phyloP scores from a whole-genome alignment of 2,329 filamentous ascomycete species.

The Fusarium sambucinum region DNA sequence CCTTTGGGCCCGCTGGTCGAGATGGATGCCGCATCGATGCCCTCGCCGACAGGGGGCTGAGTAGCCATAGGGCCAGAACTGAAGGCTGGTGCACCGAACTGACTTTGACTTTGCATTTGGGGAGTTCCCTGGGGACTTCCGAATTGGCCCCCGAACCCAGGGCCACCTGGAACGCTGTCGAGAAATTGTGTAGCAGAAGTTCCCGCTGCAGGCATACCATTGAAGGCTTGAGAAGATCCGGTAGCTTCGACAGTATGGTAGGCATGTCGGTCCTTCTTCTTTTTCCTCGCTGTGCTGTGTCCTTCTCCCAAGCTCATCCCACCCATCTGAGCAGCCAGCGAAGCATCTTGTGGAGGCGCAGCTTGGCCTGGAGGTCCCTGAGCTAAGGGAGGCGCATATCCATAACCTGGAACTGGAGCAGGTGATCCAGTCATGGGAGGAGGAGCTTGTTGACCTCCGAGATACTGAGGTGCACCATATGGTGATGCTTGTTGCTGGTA shows the following conservation, averaged over 20 bases:
- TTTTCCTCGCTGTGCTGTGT: constrained; percentile 68
- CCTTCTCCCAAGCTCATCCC: constrained; percentile 74
- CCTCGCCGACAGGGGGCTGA: constrained; percentile 42
- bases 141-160: constrained; percentile 59
- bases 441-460: constrained; percentile 52
- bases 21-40: constrained; percentile 51
- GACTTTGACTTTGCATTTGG: constrained; percentile 56
- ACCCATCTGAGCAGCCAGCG: constrained; percentile 79
- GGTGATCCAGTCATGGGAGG: constrained; percentile 44
- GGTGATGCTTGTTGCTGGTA: constrained; percentile 61
- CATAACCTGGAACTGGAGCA: constrained; percentile 47
- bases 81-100: constrained; percentile 70
- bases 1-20: constrained; percentile 57
- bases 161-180: constrained; percentile 49
- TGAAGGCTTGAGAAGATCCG: constrained; percentile 76
- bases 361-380: constrained; percentile 46
- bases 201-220: constrained; percentile 72
- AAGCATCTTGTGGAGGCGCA: constrained; percentile 59
- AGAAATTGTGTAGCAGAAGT: constrained; percentile 61
- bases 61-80: constrained; percentile 38
- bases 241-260: constrained; percentile 86
- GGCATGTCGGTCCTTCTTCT: constrained; percentile 96
- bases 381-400: constrained; percentile 46
- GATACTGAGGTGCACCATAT: constrained; percentile 58
- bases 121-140: constrained; percentile 60